A percentile compares a stretch with the other conserved stretches of the same genome.
These are phyloP conservation scores for Sedum album DNA, from an alignment of 164 flowering plant genomes.

Conservation along the genomic window DNA sequence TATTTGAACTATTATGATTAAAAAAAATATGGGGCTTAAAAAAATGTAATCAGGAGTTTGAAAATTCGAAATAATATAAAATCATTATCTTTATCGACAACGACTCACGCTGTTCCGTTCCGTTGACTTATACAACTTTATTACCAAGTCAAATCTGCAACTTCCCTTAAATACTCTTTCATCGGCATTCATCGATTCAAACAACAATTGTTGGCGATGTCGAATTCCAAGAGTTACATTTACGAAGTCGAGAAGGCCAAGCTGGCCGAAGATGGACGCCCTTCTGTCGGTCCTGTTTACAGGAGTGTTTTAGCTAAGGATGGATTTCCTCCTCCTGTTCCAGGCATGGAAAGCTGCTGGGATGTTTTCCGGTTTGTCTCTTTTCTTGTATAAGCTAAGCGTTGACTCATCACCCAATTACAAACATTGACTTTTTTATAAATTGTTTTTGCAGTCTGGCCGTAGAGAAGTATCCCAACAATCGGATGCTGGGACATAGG, in stretches of 20 bases:
- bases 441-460: slow-evolving; percentile 35
- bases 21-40: no score
- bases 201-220: no score
- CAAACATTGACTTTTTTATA: not conserved
- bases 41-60: no score
- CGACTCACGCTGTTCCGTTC: no score
- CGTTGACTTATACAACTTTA: not conserved
- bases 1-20: no score
- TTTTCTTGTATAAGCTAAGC: no score
- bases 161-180: not conserved
- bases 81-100: no score
- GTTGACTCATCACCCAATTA: not conserved
- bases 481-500: slow-evolving; percentile 84
- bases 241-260: slow-evolving; percentile 62
- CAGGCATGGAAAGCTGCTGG: slow-evolving; percentile 75
- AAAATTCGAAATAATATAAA: no score
- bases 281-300: slow-evolving; percentile 77
- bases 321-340: slow-evolving; percentile 57
- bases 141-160: not conserved
- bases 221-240: slow-evolving; percentile 9
- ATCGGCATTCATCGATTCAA: not conserved
- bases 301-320: slow-evolving; percentile 67
- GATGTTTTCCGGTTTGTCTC: slow-evolving; percentile 60
- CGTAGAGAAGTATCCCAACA: slow-evolving; percentile 65
- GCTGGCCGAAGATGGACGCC: slow-evolving; percentile 39